Evolutionary conservation across 495 filamentous ascomycete genomes (phyloP).

Genomic region (Xylaria sp.): DNA sequence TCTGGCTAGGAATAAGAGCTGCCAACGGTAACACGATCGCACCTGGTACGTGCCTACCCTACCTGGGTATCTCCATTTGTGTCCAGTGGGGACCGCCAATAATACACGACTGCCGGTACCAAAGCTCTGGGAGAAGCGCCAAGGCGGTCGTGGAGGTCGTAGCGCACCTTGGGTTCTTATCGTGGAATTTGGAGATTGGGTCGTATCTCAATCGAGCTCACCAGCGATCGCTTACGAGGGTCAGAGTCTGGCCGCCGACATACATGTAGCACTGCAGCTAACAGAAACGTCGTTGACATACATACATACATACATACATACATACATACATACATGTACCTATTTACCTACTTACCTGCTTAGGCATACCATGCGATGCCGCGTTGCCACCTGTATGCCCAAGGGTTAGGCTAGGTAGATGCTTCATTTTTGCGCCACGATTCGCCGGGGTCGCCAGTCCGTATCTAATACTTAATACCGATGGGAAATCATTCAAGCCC

Average conservation of each 20-base stretch:
- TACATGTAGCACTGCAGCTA: conserved; percentile 17
- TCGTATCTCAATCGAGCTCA: not conserved
- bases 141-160: conserved; percentile 14
- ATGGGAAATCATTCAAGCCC: not conserved
- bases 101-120: conserved; percentile 22
- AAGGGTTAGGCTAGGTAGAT: not conserved
- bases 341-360: not conserved
- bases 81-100: conserved; percentile 19
- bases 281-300: not conserved
- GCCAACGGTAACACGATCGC: not conserved
- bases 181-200: conserved; percentile 6
- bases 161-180: not conserved
- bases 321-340: too few species aligned
- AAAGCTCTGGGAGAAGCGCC: conserved; percentile 22
- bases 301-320: too few species aligned
- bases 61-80: not conserved
- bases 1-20: not conserved
- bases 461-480: not conserved
- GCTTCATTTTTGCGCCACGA: not conserved
- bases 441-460: not conserved
- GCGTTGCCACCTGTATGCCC: not conserved
- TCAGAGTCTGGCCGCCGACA: not conserved
- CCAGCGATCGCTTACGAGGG: not conserved
- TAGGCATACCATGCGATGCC: conserved; percentile 6
- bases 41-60: not conserved